A percentile compares a stretch with the other conserved stretches of the same genome.
These are phyloP conservation scores for Thielaviopsis musarum DNA, from an alignment of 2,329 filamentous ascomycete species.

Conservation along the genomic window DNA sequence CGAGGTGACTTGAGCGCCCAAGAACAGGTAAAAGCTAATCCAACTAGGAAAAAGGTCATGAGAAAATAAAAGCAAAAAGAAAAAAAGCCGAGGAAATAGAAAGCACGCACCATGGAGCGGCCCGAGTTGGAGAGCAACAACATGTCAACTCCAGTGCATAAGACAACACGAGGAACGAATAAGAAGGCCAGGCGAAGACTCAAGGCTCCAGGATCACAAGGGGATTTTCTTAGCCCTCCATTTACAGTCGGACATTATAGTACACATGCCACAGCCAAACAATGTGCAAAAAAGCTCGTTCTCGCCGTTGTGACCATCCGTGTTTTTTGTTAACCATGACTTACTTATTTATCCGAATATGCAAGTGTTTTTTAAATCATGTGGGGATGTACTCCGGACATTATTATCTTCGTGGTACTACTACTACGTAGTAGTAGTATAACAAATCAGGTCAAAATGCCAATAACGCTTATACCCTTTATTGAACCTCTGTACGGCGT, in stretches of 20 bases:
- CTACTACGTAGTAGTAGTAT: too few species aligned
- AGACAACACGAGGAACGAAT: not conserved
- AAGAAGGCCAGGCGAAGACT: not conserved
- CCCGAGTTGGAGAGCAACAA: not conserved
- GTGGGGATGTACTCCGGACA: not conserved
- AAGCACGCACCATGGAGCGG: not conserved
- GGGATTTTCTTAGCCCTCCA: not conserved
- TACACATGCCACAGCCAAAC: not conserved
- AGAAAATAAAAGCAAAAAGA: not conserved
- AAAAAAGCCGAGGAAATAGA: not conserved
- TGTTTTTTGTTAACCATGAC: not conserved
- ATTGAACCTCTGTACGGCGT: not conserved
- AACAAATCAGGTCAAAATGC: too few species aligned
- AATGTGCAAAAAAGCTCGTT: not conserved
- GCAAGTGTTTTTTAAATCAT: not conserved
- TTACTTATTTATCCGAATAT: not conserved
- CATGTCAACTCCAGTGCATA: not conserved
- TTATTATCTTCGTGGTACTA: not conserved
- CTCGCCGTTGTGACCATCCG: too few species aligned
- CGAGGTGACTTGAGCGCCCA: not conserved
- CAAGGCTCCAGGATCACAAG: not conserved
- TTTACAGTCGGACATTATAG: not conserved
- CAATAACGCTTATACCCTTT: not conserved
- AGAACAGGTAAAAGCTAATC: not conserved
- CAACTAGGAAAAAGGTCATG: not conserved